A percentile compares a stretch with the other conserved stretches of the same genome.
phyloP scores from a whole-genome alignment of 2,329 filamentous ascomycete species.

The Balansia obtecta region DNA sequence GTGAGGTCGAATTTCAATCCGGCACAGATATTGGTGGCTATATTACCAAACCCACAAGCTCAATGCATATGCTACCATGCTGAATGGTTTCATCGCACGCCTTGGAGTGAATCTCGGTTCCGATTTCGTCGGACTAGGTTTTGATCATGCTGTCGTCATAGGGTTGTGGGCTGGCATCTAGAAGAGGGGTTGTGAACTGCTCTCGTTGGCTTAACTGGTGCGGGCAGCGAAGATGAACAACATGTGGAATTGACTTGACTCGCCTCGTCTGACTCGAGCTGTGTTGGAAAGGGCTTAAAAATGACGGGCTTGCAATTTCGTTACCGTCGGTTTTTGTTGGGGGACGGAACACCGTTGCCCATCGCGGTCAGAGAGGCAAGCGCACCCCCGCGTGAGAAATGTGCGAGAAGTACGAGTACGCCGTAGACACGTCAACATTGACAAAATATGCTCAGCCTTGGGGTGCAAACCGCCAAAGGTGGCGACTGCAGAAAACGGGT shows the following conservation, averaged over 20 bases:
- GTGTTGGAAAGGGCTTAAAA: background rate
- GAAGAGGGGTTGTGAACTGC: background rate
- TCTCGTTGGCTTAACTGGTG: background rate
- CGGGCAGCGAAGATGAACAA: background rate
- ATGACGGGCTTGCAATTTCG: background rate
- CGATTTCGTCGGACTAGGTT: background rate
- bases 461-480: background rate
- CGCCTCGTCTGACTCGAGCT: background rate
- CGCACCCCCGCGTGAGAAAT: background rate
- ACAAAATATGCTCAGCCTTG: background rate
- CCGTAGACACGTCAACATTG: conserved; percentile 6
- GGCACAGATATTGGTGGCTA: background rate
- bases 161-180: background rate
- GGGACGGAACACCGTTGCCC: background rate
- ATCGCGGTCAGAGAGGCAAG: background rate
- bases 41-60: background rate
- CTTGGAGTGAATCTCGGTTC: background rate
- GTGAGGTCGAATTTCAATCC: background rate
- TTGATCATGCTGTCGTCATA: background rate
- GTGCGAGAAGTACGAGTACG: background rate
- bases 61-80: background rate
- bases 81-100: background rate
- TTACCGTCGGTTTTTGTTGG: background rate
- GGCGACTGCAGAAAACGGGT: conserved; percentile 2
- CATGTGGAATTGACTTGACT: background rate